phyloP scores from a whole-genome alignment of 768 basidiomycete species.

The Mycena belliarum region DNA sequence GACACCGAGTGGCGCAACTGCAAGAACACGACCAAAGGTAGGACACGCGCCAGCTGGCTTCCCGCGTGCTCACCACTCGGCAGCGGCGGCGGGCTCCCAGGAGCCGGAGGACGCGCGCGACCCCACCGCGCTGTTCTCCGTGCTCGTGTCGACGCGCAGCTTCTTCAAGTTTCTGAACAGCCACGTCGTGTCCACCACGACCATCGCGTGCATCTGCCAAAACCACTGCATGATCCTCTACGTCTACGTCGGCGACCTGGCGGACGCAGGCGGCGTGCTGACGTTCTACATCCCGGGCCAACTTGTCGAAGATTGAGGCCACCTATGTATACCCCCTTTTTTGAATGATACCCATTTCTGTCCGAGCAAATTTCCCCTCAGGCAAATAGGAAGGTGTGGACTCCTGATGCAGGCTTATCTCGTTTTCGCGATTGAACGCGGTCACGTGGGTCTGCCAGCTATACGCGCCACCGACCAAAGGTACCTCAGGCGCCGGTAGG shows the following conservation, averaged over 20 bases:
- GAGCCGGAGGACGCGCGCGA: slow-evolving; percentile 44
- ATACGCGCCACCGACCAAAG: no score
- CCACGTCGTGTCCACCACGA: slow-evolving; percentile 79
- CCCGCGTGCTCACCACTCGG: background rate
- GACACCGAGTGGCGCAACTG: slow-evolving; percentile 82
- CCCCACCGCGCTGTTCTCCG: slow-evolving; percentile 59
- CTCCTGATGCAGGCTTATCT: no score
- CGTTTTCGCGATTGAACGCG: no score
- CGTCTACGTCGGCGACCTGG: slow-evolving; percentile 82
- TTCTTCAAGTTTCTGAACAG: slow-evolving; percentile 82
- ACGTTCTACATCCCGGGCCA: slow-evolving; percentile 82
- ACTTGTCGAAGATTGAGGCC: slow-evolving; percentile 13
- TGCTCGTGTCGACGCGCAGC: slow-evolving; percentile 69
- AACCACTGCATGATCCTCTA: slow-evolving; percentile 85
- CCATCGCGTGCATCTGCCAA: slow-evolving; percentile 84
- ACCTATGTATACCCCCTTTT: slow-evolving; percentile 3
- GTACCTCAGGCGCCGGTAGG: no score
- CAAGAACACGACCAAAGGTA: slow-evolving; percentile 60
- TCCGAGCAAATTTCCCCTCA: no score
- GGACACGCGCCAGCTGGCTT: background rate
- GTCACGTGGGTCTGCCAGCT: no score
- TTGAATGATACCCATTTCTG: slow-evolving; percentile 15
- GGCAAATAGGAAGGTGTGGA: no score
- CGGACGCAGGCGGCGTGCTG: slow-evolving; percentile 79
- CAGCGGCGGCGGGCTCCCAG: slow-evolving; percentile 35